Percentiles rank a stretch among this genome's conserved stretches.
Conservation (phyloP, 2,329 filamentous ascomycete genomes). For the Talaromyces atroroseus region DNA sequence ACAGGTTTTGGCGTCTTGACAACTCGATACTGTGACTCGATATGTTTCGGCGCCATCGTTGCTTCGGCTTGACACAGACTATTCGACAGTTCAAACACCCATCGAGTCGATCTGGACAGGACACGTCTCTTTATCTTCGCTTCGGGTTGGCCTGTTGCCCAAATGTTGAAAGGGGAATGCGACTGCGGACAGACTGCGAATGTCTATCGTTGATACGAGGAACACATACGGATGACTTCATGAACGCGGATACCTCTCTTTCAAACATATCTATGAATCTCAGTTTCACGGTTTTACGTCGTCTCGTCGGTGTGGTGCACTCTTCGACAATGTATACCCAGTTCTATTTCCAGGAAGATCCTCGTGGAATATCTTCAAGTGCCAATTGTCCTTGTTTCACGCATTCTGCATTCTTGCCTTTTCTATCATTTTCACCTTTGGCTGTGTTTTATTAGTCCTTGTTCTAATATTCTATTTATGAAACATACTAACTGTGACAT, state of each 20-base stretch:
- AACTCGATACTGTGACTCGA: background rate
- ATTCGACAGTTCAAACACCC: too few species aligned
- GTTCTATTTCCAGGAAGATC: too few species aligned
- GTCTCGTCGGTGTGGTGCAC: background rate
- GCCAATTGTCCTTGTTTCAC: background rate
- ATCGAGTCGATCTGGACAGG: background rate
- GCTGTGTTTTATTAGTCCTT: background rate
- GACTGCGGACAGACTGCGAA: background rate
- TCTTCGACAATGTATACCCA: background rate
- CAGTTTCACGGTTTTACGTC: background rate
- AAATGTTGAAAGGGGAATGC: too few species aligned
- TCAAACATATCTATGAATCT: background rate
- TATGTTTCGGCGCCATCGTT: background rate
- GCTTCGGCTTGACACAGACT: background rate
- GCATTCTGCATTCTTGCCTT: background rate
- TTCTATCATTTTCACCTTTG: background rate
- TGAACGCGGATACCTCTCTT: background rate
- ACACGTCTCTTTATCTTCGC: background rate
- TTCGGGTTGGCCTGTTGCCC: too few species aligned
- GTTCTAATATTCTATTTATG: background rate
- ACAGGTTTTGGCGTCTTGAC: background rate
- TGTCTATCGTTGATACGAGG: background rate
- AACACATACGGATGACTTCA: background rate
- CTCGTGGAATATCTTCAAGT: too few species aligned
- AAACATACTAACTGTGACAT: conserved; percentile 1